These are phyloP conservation scores for Hypoxylon trugodes DNA, from an alignment of 495 filamentous ascomycete genomes.

Conservation along the genomic window DNA sequence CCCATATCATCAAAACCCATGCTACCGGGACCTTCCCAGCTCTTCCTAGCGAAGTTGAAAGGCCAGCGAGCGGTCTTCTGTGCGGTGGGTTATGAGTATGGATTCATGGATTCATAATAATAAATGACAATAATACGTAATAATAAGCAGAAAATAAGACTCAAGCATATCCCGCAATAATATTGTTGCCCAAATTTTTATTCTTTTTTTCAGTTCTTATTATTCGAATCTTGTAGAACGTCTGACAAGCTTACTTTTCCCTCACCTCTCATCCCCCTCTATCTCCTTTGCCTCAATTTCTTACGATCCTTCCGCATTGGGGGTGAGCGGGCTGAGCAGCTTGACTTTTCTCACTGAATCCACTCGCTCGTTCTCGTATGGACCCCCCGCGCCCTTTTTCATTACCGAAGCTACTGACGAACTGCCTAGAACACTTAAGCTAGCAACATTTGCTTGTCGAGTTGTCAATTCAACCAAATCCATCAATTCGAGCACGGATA, in stretches of 20 bases:
- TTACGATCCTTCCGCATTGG: slow-evolving; percentile 32
- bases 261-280: slow-evolving; percentile 8
- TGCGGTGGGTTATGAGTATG: too few species aligned
- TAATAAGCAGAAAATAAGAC: slow-evolving; percentile 22
- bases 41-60: slow-evolving; percentile 27
- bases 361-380: slow-evolving; percentile 10
- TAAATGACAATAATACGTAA: slow-evolving; percentile 4
- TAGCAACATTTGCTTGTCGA: slow-evolving; percentile 3
- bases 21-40: slow-evolving; percentile 26
- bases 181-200: slow-evolving; percentile 9
- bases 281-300: slow-evolving; percentile 26
- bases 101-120: neutral
- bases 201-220: slow-evolving; percentile 1
- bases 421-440: slow-evolving; percentile 1
- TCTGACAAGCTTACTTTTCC: slow-evolving; percentile 38
- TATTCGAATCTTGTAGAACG: slow-evolving; percentile 17
- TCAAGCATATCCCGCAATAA: too few species aligned
- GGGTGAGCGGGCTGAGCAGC: slow-evolving; percentile 28
- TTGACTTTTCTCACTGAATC: too few species aligned
- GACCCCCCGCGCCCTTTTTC: slow-evolving; percentile 3
- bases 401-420: slow-evolving; percentile 1
- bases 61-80: slow-evolving; percentile 11
- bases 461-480: neutral
- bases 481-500: too few species aligned
- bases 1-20: slow-evolving; percentile 31